phyloP scores from a whole-genome alignment of 2,329 filamentous ascomycete genomes.

The Sclerotinia nivalis region DNA sequence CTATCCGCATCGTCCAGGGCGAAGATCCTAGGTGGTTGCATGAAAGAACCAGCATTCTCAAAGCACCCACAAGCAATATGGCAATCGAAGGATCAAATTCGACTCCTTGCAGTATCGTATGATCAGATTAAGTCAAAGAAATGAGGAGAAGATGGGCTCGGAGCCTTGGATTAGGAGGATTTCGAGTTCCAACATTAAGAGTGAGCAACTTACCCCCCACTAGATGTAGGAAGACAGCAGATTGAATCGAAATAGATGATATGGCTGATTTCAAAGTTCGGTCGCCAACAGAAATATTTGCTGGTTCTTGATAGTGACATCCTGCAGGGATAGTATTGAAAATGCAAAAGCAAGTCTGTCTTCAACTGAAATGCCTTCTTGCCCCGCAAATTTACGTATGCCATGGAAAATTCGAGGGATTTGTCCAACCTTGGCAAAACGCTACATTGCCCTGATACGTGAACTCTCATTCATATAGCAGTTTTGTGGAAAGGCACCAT shows the following conservation, averaged over 20 bases:
- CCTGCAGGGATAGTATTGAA: background rate
- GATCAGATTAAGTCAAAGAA: background rate
- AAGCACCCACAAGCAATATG: background rate
- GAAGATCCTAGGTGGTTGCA: background rate
- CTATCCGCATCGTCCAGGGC: background rate
- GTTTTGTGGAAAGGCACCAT: background rate
- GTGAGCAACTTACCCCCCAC: background rate
- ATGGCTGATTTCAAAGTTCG: conserved; percentile 5
- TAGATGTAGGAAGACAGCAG: background rate
- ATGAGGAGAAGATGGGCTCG: conserved; percentile 4
- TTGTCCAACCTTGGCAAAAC: background rate
- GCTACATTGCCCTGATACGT: background rate
- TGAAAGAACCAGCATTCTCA: background rate
- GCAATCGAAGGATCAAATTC: background rate
- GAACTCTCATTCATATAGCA: background rate
- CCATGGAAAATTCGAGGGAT: background rate
- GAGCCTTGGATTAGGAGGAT: background rate
- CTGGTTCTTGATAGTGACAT: background rate
- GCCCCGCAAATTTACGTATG: conserved; percentile 16
- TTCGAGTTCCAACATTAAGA: background rate
- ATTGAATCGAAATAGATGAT: conserved; percentile 1
- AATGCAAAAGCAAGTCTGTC: background rate
- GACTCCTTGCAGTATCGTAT: conserved; percentile 10
- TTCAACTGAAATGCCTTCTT: background rate
- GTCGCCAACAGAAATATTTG: conserved; percentile 1